Conservation (phyloP, 495 filamentous ascomycete genomes). For the Diplogelasinospora grovesii region DNA sequence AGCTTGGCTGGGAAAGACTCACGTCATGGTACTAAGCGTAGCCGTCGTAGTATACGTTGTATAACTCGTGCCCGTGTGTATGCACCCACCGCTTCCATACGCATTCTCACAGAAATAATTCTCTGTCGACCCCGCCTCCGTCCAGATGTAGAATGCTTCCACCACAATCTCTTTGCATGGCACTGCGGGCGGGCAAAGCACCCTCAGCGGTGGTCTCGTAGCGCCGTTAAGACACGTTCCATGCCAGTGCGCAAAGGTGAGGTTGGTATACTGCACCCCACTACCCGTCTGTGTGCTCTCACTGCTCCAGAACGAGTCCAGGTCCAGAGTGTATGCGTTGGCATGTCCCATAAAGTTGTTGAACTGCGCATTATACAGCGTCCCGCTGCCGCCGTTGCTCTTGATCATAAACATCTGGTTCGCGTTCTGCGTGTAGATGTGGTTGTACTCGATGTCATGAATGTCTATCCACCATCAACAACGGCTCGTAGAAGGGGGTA, state of each 20-base stretch:
- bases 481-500: neutral
- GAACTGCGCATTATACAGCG: conserved; percentile 45
- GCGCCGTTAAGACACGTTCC: no score
- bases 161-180: no score
- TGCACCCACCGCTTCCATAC: conserved; percentile 17
- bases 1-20: neutral
- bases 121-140: no score
- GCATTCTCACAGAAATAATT: conserved; percentile 22
- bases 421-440: conserved; percentile 46
- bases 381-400: conserved; percentile 37
- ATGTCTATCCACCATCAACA: conserved; percentile 22
- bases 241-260: no score
- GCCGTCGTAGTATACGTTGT: conserved; percentile 10
- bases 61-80: conserved; percentile 4
- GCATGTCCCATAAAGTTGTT: conserved; percentile 49
- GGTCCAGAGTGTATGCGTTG: conserved; percentile 39
- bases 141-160: no score
- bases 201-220: no score
- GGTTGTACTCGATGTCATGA: conserved; percentile 41
- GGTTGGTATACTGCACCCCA: no score
- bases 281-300: no score
- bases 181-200: no score
- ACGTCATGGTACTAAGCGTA: conserved; percentile 10
- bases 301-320: conserved; percentile 20
- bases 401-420: conserved; percentile 64